phyloP scores from a whole-genome alignment of 2,329 filamentous ascomycete species.

The Ustilaginoidea virens region DNA sequence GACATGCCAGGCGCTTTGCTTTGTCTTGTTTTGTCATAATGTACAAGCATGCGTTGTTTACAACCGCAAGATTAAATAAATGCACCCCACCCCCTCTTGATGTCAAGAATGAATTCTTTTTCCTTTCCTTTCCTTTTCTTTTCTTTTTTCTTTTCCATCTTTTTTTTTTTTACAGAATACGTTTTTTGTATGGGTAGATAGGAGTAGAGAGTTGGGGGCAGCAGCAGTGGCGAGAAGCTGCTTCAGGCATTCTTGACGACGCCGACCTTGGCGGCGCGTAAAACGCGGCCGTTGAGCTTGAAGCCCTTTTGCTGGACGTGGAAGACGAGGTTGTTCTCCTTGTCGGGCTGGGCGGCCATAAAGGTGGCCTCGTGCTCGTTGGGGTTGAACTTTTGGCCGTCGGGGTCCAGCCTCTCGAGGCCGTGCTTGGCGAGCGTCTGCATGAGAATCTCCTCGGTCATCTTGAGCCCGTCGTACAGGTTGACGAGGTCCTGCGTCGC shows the following conservation, averaged over 20 bases:
- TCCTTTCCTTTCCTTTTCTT: too few relatives aligned
- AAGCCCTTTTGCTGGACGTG: slow-evolving; percentile 93
- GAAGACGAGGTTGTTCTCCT: slow-evolving; percentile 84
- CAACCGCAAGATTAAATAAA: too few relatives aligned
- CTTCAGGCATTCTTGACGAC: slow-evolving; percentile 67
- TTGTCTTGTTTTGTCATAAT: too few relatives aligned
- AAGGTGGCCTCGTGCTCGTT: slow-evolving; percentile 96
- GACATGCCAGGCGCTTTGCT: too few relatives aligned
- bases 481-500: slow-evolving; percentile 57
- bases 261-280: slow-evolving; percentile 89
- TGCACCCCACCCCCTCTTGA: too few relatives aligned
- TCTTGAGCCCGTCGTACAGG: slow-evolving; percentile 79
- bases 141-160: too few relatives aligned
- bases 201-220: neutral
- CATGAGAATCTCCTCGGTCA: slow-evolving; percentile 86
- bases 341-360: slow-evolving; percentile 73
- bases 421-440: slow-evolving; percentile 86
- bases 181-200: too few relatives aligned
- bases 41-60: too few relatives aligned
- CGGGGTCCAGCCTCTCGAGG: slow-evolving; percentile 74
- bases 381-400: slow-evolving; percentile 81
- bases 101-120: too few relatives aligned
- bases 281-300: slow-evolving; percentile 73
- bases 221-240: too few relatives aligned
- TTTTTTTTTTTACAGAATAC: too few relatives aligned